Conservation (phyloP, 139 green algal species). For the Micromonas pusilla region DNA sequence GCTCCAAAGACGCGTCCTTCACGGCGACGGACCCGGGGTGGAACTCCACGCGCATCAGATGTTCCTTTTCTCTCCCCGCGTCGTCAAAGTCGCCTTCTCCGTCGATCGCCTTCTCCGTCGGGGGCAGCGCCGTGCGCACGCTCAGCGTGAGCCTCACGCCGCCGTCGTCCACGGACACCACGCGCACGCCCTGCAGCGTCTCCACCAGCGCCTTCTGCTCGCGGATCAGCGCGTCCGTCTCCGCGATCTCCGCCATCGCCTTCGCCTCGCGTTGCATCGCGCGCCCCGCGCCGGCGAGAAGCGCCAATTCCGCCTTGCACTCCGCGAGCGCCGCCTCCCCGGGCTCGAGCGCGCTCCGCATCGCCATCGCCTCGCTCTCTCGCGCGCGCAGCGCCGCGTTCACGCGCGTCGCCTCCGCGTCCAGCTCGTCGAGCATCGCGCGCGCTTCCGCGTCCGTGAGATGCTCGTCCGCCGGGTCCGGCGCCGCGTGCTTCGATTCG, state of each 20-base stretch:
- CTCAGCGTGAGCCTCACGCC: background rate
- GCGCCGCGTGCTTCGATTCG: background rate
- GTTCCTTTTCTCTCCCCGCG: background rate
- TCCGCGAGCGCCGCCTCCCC: background rate
- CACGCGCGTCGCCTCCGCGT: background rate
- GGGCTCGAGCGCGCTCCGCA: background rate
- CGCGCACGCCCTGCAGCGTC: background rate
- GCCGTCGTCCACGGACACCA: background rate
- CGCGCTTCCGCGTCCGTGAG: background rate
- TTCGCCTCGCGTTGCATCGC: background rate
- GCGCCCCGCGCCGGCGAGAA: background rate
- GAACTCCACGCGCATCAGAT: conserved; percentile 1
- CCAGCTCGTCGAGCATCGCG: background rate
- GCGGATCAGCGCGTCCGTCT: background rate
- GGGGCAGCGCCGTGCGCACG: background rate
- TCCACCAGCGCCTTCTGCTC: conserved; percentile 7
- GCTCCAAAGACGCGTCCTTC: background rate
- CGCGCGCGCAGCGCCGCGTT: background rate
- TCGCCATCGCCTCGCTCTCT: background rate
- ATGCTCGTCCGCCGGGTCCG: background rate
- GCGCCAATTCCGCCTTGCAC: background rate
- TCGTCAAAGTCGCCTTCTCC: background rate
- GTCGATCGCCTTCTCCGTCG: background rate
- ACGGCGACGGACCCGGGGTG: background rate
- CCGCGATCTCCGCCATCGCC: background rate